Base-by-base conservation (phyloP, 2,329 filamentous ascomycete species). In the Aspergillus hortae region DNA sequence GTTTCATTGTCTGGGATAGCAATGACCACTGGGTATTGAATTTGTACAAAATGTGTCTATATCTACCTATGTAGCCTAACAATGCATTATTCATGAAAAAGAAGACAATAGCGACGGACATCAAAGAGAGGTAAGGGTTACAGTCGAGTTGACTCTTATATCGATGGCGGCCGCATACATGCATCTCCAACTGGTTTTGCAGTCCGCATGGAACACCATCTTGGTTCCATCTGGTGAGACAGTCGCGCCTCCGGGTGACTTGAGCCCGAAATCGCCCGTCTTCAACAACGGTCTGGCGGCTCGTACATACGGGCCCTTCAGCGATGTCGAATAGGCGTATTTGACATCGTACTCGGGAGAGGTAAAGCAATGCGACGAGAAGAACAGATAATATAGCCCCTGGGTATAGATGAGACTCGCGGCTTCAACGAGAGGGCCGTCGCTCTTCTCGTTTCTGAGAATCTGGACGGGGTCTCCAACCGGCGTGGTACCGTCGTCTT, bases 351-450 rank as follows among this genome's bases (percentile, higher is more conserved):
- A 86, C 17, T 64, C 61, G 5, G 77, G 66, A 7, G 77, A 75
- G 2, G 74, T 74, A 65, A 75, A 86, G 67, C 82, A 84, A 53
- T 83, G 79, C 40, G 77, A 80, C 58, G 80, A 83, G 67, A 80
- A 87, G 65, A 85, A 84, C 43, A 87, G 69, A 49, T 83, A 74
- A 59, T 85, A 86, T 12, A 73, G 67, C 17, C 64, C 65, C 11
- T 62, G 35, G 9, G 74, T 68, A 1, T 70, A 69, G 46, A 71
- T 60, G 40, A 82, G 67, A 48, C 74, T 72, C 0, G 84, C 83
- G 10, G 83, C 84, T 68, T 87, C 84, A 33, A 86, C 75, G 1
- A 86, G 68, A 7, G 82, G 81, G 1, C 82, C 78, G 55, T 87
- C 84, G 6, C 79, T 71, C 21, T 83, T 79, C 44, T 85, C 80